A percentile compares a stretch with the other conserved stretches of the same genome.
Evolutionary conservation across 176 grass and related monocot species (phyloP).

Genomic region (Hyparrhenia diplandra): DNA sequence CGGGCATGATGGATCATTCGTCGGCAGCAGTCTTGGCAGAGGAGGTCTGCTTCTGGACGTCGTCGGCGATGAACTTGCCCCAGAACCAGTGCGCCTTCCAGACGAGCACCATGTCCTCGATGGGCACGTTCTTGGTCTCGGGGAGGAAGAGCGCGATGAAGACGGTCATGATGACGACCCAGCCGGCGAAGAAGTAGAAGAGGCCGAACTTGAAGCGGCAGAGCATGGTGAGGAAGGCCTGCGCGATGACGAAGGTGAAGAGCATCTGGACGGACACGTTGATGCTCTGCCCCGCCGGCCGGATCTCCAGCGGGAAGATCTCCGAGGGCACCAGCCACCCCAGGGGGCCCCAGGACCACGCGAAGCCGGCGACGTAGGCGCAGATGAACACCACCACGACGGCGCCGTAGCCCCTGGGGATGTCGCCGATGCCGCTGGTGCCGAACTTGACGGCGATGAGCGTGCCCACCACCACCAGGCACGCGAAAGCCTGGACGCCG

Average conservation of each 20-base stretch:
- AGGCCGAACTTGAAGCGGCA: slow-evolving; percentile 88
- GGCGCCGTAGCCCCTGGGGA: too few relatives aligned
- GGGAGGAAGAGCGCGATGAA: slow-evolving; percentile 85
- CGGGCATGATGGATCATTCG: too few relatives aligned
- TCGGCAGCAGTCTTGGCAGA: too few relatives aligned
- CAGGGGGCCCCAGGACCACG: too few relatives aligned
- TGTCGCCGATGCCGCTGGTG: too few relatives aligned
- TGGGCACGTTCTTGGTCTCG: slow-evolving; percentile 90
- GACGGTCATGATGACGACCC: slow-evolving; percentile 88
- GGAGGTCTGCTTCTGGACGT: too few relatives aligned
- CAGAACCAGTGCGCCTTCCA: slow-evolving; percentile 94
- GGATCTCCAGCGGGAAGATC: slow-evolving; percentile 85
- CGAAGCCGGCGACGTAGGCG: too few relatives aligned
- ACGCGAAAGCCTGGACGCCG: neutral
- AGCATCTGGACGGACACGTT: slow-evolving; percentile 95
- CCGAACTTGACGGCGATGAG: too few relatives aligned
- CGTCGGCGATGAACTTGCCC: slow-evolving; percentile 56
- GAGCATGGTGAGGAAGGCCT: slow-evolving; percentile 84
- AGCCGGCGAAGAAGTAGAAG: slow-evolving; percentile 95
- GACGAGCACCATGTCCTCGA: slow-evolving; percentile 93
- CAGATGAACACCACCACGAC: too few relatives aligned
- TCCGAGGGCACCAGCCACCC: too few relatives aligned
- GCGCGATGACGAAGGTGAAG: slow-evolving; percentile 93
- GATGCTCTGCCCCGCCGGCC: slow-evolving; percentile 94
- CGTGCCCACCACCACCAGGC: too few relatives aligned